Evolutionary conservation across 257 asterid genomes (phyloP).

Genomic region (Verbena officinalis): DNA sequence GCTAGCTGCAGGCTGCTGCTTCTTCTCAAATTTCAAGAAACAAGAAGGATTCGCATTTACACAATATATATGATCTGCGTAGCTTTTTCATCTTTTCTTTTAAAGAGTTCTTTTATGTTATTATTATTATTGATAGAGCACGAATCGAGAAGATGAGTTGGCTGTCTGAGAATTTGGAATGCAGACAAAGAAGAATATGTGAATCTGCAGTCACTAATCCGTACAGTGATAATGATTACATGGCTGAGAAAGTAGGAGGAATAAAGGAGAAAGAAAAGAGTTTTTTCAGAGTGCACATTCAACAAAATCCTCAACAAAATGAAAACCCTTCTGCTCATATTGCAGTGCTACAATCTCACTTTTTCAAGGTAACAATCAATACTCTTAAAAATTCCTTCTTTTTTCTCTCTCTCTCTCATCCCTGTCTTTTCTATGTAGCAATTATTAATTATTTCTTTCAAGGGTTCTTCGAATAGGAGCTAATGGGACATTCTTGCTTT

Average conservation of each 20-base stretch:
- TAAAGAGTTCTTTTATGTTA: not conserved
- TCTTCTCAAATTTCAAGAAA: slow-evolving; percentile 37
- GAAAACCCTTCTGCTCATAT: slow-evolving; percentile 46
- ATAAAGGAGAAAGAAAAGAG: slow-evolving; percentile 30
- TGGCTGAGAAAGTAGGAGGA: slow-evolving; percentile 46
- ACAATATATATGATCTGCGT: not conserved
- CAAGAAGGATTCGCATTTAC: slow-evolving; percentile 30
- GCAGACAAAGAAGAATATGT: slow-evolving; percentile 55
- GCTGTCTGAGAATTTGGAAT: slow-evolving; percentile 36
- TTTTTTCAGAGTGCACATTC: slow-evolving; percentile 40
- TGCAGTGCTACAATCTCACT: slow-evolving; percentile 42
- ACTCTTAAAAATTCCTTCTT: slow-evolving; percentile 10
- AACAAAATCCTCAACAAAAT: slow-evolving; percentile 34
- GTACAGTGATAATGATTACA: slow-evolving; percentile 59
- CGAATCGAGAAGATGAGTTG: slow-evolving; percentile 45
- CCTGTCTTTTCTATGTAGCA: too few species aligned
- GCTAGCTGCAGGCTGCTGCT: not conserved
- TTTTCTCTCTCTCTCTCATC: not conserved
- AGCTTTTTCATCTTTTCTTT: not conserved
- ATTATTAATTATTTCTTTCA: too few species aligned
- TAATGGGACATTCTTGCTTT: not conserved
- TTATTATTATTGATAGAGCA: slow-evolving; percentile 32
- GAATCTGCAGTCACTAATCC: slow-evolving; percentile 45
- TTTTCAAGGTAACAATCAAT: slow-evolving; percentile 69
- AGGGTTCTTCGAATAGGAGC: not conserved